Base-by-base conservation (phyloP, 2,329 filamentous ascomycete species). In the Aspergillus melleus region DNA sequence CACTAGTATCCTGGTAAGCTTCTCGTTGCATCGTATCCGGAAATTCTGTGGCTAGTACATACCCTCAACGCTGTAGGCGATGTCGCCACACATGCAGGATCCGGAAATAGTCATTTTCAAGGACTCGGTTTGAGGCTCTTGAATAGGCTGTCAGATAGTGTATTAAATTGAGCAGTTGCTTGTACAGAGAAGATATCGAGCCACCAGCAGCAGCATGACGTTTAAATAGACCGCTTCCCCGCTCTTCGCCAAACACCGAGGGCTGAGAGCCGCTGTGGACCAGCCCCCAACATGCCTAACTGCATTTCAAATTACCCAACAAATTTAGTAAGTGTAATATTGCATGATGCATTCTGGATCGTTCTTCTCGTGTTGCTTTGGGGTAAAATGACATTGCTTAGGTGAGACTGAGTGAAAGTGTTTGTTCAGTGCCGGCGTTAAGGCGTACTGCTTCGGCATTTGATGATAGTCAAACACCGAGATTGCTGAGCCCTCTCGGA, bases 31-130 rank as follows among this genome's bases (percentile, higher is more conserved):
- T 16, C 4, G 12, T 19, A 22, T 5, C 32, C 9, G 4, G 22
- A 6, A 20, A 9, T 9, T 29, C 8, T 8, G 26, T 29, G 26
- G 26, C 8, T 29, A 29, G 2, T n/a, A 22, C 39, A 8, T 19
- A 66, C 70, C 68, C 19, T 70, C 67, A 54, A 66, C 68, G 49
- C 68, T 46, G 58, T 75, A 75, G 19, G 64, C 65, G 59, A 75
- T 60, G 42, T 60, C 67, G 11, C 73, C 72, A 60, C 74, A 76
- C 66, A 75, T 63, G 68, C 73, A 76, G 64, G 69, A 72, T 64
- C 72, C 72, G 36, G 59, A 67, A 10, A 72, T 54, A 57, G 69
- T 59, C 72, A 74, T 74, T 9, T 22, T 67, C 10, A 29, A 6
- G 14, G 29, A n/a, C 2, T 36, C 32, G 24, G 14, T 19, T 46